Base-by-base conservation (phyloP, 2,329 filamentous ascomycete species). In the Sporothrix euskadiensis region DNA sequence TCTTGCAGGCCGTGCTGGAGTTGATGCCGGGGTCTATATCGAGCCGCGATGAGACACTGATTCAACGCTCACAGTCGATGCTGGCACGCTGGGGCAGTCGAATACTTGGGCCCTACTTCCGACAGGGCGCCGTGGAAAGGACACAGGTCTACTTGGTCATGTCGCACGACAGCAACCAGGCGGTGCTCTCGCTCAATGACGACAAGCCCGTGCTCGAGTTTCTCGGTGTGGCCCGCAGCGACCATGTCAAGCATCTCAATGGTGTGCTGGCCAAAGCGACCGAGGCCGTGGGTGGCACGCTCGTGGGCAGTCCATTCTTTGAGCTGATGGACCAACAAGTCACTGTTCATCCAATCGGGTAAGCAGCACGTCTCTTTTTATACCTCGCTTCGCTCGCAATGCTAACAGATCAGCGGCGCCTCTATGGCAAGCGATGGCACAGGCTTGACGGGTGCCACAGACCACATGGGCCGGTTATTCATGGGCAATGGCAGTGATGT, bases 91-190 rank as follows among this genome's bases (percentile, higher is more conserved):
- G 83, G 59, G 86, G 86, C 41, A 88, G 86, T 78, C 81, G 84
- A n/a, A 81, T 90, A 56, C 79, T 90, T 0, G 89, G 89, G 0
- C 88, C 89, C 0, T 90, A 90, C 75, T 84, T 82, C 71, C 81
- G 82, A 7, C 82, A 83, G 7, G 88, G 89, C 0, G 88, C 88
- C 22, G 81, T 90, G 26, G 85, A 88, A 78, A 86, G 82, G 73
- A 92, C 89, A 0, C 87, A 90, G 73, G 84, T 89, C 0, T 92
- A 91, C 78, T 83, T 92, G 4, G 84, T 91, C 78, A 91, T 91
- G 88, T 88, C 87, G 1, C 89, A 91, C 76, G 89, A 91, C 76
- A 88, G 85, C 59, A 89, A 89, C 77, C 88, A 91, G 80, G 89
- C 88, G 0, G 85, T 85, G 8, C 78, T 92, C 65, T 86, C 85